Conservation (phyloP, 1,284 basidiomycete genomes). For the Hemileia vastatrix region DNA sequence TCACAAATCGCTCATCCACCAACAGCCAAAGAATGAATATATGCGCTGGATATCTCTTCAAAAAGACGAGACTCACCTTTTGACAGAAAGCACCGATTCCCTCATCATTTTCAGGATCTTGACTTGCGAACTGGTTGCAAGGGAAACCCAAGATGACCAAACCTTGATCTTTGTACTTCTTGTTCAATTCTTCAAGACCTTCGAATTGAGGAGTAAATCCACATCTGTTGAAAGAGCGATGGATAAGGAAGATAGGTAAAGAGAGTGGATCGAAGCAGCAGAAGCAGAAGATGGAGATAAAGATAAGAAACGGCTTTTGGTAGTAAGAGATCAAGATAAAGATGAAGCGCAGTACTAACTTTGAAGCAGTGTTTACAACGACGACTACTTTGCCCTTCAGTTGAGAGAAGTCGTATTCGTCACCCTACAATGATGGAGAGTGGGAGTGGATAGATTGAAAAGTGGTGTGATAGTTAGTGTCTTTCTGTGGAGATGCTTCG, state of each 20-base stretch:
- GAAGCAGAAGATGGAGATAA: not conserved
- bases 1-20: no score
- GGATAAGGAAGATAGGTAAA: constrained; percentile 1
- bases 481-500: no score
- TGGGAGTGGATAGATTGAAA: no score
- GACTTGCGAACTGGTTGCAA: constrained; percentile 65
- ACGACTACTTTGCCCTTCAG: constrained; percentile 51
- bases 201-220: constrained; percentile 70
- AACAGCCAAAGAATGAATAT: no score
- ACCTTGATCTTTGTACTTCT: constrained; percentile 68
- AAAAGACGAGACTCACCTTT: constrained; percentile 29
- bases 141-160: constrained; percentile 79
- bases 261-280: not conserved
- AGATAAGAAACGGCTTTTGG: not conserved
- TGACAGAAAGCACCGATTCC: constrained; percentile 29
- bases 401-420: constrained; percentile 39
- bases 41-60: not conserved
- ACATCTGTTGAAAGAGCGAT: constrained; percentile 37
- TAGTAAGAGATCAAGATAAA: not conserved
- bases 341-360: constrained; percentile 40
- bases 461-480: no score
- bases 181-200: constrained; percentile 70
- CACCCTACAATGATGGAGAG: no score
- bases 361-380: constrained; percentile 52
- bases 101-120: constrained; percentile 40